These are phyloP conservation scores for Beauveria medogensis DNA, from an alignment of 2,329 filamentous ascomycete genomes.

Conservation along the genomic window DNA sequence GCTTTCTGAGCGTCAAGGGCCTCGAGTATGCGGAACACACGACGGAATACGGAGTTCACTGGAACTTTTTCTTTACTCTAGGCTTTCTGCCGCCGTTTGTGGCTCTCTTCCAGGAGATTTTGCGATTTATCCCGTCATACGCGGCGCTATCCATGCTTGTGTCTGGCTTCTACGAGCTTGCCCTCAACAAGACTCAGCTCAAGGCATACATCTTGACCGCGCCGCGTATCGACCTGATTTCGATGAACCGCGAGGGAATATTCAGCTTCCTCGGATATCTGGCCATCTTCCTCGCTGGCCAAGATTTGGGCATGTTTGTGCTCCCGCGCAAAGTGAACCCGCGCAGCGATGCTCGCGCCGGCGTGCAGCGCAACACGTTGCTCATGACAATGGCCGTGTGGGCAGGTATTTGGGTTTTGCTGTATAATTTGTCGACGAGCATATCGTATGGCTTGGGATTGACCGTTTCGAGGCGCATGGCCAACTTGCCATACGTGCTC, in stretches of 20 bases:
- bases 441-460: constrained; percentile 64
- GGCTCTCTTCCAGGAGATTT: constrained; percentile 67
- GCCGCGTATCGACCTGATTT: constrained; percentile 68
- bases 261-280: constrained; percentile 92
- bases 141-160: constrained; percentile 65
- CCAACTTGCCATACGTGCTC: constrained; percentile 86
- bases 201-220: constrained; percentile 78
- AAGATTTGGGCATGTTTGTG: constrained; percentile 72
- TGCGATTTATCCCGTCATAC: constrained; percentile 66
- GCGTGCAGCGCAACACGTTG: constrained; percentile 46
- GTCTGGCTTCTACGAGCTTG: constrained; percentile 61
- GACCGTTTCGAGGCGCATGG: constrained; percentile 76
- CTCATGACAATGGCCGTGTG: constrained; percentile 57
- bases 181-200: constrained; percentile 68
- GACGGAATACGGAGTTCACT: constrained; percentile 94
- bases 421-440: constrained; percentile 63
- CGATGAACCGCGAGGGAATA: constrained; percentile 90
- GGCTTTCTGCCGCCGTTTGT: constrained; percentile 83
- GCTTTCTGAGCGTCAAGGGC: constrained; percentile 84
- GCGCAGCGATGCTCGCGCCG: constrained; percentile 32
- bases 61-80: constrained; percentile 99
- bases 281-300: constrained; percentile 86
- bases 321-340: constrained; percentile 52
- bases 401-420: constrained; percentile 56
- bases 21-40: constrained; percentile 96